Evolutionary conservation across 805 yeast species (phyloP).

Genomic region (Wickerhamiella musiphila): DNA sequence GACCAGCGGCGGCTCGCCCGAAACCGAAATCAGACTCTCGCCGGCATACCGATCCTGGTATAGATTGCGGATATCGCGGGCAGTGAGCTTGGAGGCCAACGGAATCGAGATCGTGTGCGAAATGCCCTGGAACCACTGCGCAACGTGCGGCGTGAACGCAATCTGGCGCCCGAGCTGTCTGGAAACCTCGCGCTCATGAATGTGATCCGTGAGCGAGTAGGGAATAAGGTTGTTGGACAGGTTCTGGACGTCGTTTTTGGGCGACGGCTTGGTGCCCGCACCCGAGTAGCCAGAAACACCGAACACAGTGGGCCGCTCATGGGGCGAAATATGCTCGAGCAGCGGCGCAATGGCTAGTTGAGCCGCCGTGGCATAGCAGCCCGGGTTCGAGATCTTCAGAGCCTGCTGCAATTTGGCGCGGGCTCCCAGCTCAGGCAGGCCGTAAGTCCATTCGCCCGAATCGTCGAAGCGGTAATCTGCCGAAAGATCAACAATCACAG

Average conservation of each 20-base stretch:
- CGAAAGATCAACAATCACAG: conserved; percentile 77
- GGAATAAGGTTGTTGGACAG: conserved; percentile 78
- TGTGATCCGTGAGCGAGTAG: conserved; percentile 88
- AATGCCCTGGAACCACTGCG: conserved; percentile 98
- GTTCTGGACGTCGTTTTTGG: conserved; percentile 70
- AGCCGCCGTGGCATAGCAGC: conserved; percentile 98
- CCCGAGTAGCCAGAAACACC: conserved; percentile 99
- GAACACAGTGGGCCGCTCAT: conserved; percentile 67
- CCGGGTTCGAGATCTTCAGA: conserved; percentile 83
- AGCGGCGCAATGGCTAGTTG: conserved; percentile 85
- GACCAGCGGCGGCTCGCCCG: conserved; percentile 88
- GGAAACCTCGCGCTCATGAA: conserved; percentile 90
- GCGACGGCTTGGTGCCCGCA: conserved; percentile 97
- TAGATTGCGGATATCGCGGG: conserved; percentile 68
- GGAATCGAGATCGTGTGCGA: conserved; percentile 86
- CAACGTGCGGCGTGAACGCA: conserved; percentile 93
- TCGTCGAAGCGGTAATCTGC: conserved; percentile 94
- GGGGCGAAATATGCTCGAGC: conserved; percentile 32
- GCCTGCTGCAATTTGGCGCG: conserved; percentile 54
- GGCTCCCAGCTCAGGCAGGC: conserved; percentile 78
- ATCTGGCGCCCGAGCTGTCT: conserved; percentile 58
- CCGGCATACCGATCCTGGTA: conserved; percentile 79
- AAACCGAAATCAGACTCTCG: conserved; percentile 68
- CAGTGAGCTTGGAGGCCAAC: conserved; percentile 40
- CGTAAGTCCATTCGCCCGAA: conserved; percentile 79